phyloP scores from a whole-genome alignment of 169 alveolate genomes.

The Eimeria tenella region DNA sequence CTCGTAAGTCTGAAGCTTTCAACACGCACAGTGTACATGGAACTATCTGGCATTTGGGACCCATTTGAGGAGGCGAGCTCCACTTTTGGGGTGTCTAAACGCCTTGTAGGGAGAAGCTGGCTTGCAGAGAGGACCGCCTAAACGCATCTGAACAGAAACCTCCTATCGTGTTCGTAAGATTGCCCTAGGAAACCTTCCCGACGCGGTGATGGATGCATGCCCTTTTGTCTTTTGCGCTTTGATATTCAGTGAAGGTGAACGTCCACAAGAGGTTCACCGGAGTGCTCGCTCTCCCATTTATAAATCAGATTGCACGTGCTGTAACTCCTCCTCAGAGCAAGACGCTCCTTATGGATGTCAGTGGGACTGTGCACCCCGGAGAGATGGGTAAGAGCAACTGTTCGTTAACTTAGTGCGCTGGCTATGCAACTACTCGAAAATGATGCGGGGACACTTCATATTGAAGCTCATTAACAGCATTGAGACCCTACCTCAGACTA shows the following conservation, averaged over 20 bases:
- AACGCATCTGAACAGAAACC: no score
- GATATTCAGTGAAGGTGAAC: conserved; percentile 48
- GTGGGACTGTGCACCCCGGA: conserved; percentile 79
- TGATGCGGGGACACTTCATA: neutral
- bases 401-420: neutral
- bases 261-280: conserved; percentile 58
- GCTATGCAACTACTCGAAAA: neutral
- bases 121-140: neutral
- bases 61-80: neutral
- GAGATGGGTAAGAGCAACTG: conserved; percentile 79
- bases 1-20: conserved; percentile 36
- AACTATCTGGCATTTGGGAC: neutral
- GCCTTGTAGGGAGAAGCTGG: neutral
- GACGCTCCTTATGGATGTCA: conserved; percentile 67
- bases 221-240: neutral
- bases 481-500: no score
- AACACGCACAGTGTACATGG: neutral
- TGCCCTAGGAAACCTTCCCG: neutral
- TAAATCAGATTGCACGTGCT: conserved; percentile 25
- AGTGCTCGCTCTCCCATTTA: conserved; percentile 21
- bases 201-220: neutral
- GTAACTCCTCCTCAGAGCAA: conserved; percentile 33
- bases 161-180: no score
- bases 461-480: neutral
- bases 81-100: neutral